Evolutionary conservation across 2,329 filamentous ascomycete species (phyloP).

Genomic region (Hymenoscyphus repandus): DNA sequence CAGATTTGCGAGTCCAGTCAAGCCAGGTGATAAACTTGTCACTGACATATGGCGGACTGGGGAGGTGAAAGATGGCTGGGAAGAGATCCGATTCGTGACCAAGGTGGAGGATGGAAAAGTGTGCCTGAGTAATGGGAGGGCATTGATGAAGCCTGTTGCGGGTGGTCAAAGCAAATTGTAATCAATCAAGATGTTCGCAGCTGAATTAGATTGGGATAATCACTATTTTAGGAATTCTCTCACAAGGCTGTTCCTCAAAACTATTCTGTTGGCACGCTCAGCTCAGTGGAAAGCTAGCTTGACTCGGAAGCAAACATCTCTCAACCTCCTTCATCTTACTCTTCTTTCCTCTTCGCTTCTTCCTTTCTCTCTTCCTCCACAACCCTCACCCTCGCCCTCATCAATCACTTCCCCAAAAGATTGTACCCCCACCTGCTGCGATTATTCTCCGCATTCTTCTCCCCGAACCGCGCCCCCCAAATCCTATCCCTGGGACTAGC

Average conservation of each 20-base stretch:
- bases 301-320: too few species aligned
- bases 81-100: constrained; percentile 79
- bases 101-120: constrained; percentile 77
- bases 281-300: too few species aligned
- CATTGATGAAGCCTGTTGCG: constrained; percentile 49
- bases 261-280: too few species aligned
- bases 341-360: too few species aligned
- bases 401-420: constrained; percentile 56
- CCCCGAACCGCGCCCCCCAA: constrained; percentile 61
- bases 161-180: constrained; percentile 24
- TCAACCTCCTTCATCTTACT: too few species aligned
- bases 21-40: constrained; percentile 75
- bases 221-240: too few species aligned
- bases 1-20: constrained; percentile 78
- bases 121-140: constrained; percentile 80
- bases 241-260: too few species aligned
- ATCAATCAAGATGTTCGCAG: neutral
- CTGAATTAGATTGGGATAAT: neutral
- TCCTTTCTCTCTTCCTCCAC: too few species aligned
- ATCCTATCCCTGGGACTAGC: constrained; percentile 55
- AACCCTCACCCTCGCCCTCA: constrained; percentile 38
- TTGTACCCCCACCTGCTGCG: constrained; percentile 57
- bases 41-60: constrained; percentile 79
- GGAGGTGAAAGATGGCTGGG: constrained; percentile 60
- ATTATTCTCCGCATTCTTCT: constrained; percentile 42